Base-by-base conservation (phyloP, 306 rosid genomes). In the Vigna nakashimae region DNA sequence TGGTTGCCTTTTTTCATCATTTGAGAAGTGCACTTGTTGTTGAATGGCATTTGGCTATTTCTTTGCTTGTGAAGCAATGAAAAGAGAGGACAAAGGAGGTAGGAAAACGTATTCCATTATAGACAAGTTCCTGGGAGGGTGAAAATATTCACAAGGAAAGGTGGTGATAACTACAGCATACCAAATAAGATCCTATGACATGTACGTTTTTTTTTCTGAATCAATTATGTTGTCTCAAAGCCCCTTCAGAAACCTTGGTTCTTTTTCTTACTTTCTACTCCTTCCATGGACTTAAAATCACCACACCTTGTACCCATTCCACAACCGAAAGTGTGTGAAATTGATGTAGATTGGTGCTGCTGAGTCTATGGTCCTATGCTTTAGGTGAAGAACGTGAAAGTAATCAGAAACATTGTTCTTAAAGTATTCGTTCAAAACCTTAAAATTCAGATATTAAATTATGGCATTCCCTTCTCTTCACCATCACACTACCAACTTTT, bases 41-140 rank as follows among this genome's bases (percentile, higher is more conserved):
- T 57, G 82, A 84, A 76, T 80, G 45, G 58, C 43, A 38, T 73
- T 78, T 70, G 66, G 28, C 28, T 77, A 81, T 86, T 42, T 88
- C 90, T 83, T 89, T 93, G 90, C 89, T 82, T 88, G 86, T 74
- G 84, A 93, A 91, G 87, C 87, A 89, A 93, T 63, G 75, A 73
- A 49, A 67, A 81, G 52, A 65, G 80, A 82, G 36, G 65, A 79
- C 79, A 84, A 82, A 70, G 16, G 78, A 66, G 83, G 55, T 55
- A 71, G 75, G 82, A 83, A 74, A 69, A 72, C 71, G 83, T 57
- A 60, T 71, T 63, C 20, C 52, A 40, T 5, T 69, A 68, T 24
- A 46, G 46, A 11, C 66, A 70, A 69, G 77, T 69, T 75, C 74
- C 62, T 74, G 83, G 34, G 24, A 85, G 77, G 67, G 77, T 72